A percentile compares a stretch with the other conserved stretches of the same genome.
Evolutionary conservation across 768 basidiomycete genomes (phyloP).

Genomic region (Hemileccinum impolitum): DNA sequence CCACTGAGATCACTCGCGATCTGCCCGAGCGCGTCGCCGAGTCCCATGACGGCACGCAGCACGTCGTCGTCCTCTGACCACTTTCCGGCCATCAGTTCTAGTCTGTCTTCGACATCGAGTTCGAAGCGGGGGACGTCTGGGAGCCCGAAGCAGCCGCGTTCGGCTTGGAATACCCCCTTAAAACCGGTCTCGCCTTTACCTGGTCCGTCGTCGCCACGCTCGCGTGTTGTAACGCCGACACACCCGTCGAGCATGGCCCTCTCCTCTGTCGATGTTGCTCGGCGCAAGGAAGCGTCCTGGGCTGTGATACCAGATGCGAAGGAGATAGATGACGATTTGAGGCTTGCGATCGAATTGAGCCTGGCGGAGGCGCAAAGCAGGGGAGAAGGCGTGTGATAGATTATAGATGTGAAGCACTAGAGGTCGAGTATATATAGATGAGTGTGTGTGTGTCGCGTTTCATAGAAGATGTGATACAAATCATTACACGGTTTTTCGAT

Average conservation of each 20-base stretch:
- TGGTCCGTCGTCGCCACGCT: conserved; percentile 16
- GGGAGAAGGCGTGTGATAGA: conserved; percentile 7
- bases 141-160: conserved; percentile 17
- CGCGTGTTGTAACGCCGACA: conserved; percentile 9
- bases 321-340: conserved; percentile 60
- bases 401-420: neutral
- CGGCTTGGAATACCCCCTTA: conserved; percentile 42
- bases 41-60: conserved; percentile 9
- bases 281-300: neutral
- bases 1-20: conserved; percentile 18
- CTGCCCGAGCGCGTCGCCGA: conserved; percentile 4
- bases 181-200: conserved; percentile 17
- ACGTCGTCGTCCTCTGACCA: conserved; percentile 26
- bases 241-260: conserved; percentile 12
- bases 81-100: conserved; percentile 35
- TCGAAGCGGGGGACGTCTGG: conserved; percentile 15
- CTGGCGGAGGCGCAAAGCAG: conserved; percentile 46
- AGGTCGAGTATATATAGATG: neutral
- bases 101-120: conserved; percentile 23
- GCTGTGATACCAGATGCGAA: neutral
- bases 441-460: neutral
- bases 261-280: conserved; percentile 14
- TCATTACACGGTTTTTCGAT: conserved; percentile 52
- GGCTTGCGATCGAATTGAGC: conserved; percentile 65
- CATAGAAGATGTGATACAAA: no score